Base-by-base conservation (phyloP, 1,284 basidiomycete genomes). In the Ustilago lituana region DNA sequence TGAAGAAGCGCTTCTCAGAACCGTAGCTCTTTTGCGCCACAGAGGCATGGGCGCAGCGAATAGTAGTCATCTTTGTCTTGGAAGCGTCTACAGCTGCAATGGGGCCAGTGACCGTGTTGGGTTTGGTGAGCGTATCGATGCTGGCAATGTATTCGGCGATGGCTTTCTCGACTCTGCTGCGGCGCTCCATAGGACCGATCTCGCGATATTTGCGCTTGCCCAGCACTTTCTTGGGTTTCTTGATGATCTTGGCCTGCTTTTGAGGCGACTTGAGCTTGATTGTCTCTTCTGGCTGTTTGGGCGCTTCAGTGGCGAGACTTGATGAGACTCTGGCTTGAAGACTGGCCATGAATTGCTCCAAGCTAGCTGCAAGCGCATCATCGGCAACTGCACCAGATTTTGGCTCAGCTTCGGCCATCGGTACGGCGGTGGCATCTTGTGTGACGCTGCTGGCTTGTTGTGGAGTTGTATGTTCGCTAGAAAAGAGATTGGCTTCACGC, bases 21-120 rank as follows among this genome's bases (percentile, higher is more conserved):
- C 92, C 92, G 79, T 94, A 94, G 9, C 91, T 93, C 83, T 94
- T 94, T 84, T 93, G 92, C 0, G 92, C 92, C 41, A 93, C 92
- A 17, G 91, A 91, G 27, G 92, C 91, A 74, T 93, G 91, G 32
- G 92, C 84, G 76, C 91, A 93, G 61, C 92, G 88, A 29, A 93
- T 90, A 36, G 91, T 93, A 39, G 92, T 93, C 68, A 75, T 73
- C 29, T 68, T 69, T 19, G 58, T 56, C 31, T 67, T 56, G 11
- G 46, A 46, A 1, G 50, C 17, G 10, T 70, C 35, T 5, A 49
- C 46, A 5, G 68, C 50, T 23, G 43, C 26, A 29, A 71, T 71
- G 15, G 68, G 68, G 5, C 68, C 68, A 7, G 62, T 71, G 37
- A 71, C 68, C 4, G 48, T 43, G 40, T 61, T 62, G 26, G 63